These are phyloP conservation scores for Jackrogersella multiformis DNA, from an alignment of 495 filamentous ascomycete genomes.

Conservation along the genomic window DNA sequence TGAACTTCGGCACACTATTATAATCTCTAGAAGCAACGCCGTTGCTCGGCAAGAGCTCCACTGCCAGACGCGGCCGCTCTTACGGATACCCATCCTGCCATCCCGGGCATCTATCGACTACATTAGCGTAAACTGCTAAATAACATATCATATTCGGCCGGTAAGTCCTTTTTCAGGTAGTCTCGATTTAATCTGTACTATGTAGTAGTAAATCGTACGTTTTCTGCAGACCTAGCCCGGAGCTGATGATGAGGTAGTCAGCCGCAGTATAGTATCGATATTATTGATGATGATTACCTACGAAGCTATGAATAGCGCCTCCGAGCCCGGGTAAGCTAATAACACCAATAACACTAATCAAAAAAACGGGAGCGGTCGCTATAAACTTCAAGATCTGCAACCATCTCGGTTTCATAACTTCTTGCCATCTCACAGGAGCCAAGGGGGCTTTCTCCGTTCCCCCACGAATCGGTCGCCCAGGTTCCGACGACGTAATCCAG, in stretches of 20 bases:
- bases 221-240: slow-evolving; percentile 35
- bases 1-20: slow-evolving; percentile 22
- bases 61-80: slow-evolving; percentile 31
- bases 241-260: slow-evolving; percentile 20
- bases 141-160: slow-evolving; percentile 35
- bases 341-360: not conserved
- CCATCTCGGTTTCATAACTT: slow-evolving; percentile 39
- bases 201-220: slow-evolving; percentile 43
- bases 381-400: slow-evolving; percentile 38
- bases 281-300: slow-evolving; percentile 11
- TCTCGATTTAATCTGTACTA: slow-evolving; percentile 37
- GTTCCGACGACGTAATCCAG: slow-evolving; percentile 42
- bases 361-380: slow-evolving; percentile 38
- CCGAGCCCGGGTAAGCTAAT: not conserved
- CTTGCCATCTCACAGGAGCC: slow-evolving; percentile 27
- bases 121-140: slow-evolving; percentile 37
- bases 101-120: slow-evolving; percentile 35
- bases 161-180: slow-evolving; percentile 33
- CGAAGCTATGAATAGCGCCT: not conserved
- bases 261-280: slow-evolving; percentile 7
- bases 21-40: slow-evolving; percentile 18
- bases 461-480: slow-evolving; percentile 34
- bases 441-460: slow-evolving; percentile 21
- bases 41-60: slow-evolving; percentile 33
- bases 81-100: slow-evolving; percentile 15